phyloP scores from a whole-genome alignment of 2,329 filamentous ascomycete genomes.

The Samsoniella hepiali region DNA sequence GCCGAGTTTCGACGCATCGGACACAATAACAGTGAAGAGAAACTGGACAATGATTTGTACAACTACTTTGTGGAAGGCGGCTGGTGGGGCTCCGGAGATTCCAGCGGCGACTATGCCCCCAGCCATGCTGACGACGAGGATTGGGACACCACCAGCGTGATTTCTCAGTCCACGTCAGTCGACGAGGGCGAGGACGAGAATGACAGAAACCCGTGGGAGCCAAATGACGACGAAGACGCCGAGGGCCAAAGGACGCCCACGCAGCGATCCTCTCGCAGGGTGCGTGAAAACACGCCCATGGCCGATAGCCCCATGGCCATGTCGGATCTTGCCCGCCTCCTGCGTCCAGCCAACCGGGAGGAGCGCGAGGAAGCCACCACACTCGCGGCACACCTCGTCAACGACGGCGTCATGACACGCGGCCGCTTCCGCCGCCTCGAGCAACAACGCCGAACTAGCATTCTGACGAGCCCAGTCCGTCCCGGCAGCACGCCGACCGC shows the following conservation, averaged over 20 bases:
- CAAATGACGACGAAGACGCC: slow-evolving; percentile 44
- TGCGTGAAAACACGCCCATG: slow-evolving; percentile 54
- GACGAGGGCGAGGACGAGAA: slow-evolving; percentile 29
- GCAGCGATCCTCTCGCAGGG: slow-evolving; percentile 50
- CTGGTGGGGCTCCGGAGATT: slow-evolving; percentile 79
- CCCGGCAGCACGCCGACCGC: slow-evolving; percentile 20
- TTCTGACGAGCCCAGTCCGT: slow-evolving; percentile 43
- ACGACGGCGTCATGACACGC: slow-evolving; percentile 72
- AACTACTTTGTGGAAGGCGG: slow-evolving; percentile 80
- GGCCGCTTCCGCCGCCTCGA: slow-evolving; percentile 68
- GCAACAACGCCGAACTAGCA: slow-evolving; percentile 64
- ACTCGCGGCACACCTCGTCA: slow-evolving; percentile 74
- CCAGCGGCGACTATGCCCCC: slow-evolving; percentile 73
- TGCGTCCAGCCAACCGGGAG: slow-evolving; percentile 74
- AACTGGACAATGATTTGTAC: slow-evolving; percentile 73
- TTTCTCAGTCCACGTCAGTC: slow-evolving; percentile 51
- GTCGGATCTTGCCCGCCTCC: slow-evolving; percentile 69
- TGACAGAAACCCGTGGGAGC: slow-evolving; percentile 31
- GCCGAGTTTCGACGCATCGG: slow-evolving; percentile 64
- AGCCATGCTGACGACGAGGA: slow-evolving; percentile 48
- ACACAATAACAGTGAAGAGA: slow-evolving; percentile 52
- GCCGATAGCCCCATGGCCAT: slow-evolving; percentile 63
- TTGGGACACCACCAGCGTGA: slow-evolving; percentile 75
- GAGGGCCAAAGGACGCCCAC: slow-evolving; percentile 70
- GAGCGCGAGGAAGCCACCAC: slow-evolving; percentile 78